Percentiles rank a stretch among this genome's conserved stretches.
These are phyloP conservation scores for Amphichorda felina DNA, from an alignment of 2,329 filamentous ascomycete species.

Conservation along the genomic window DNA sequence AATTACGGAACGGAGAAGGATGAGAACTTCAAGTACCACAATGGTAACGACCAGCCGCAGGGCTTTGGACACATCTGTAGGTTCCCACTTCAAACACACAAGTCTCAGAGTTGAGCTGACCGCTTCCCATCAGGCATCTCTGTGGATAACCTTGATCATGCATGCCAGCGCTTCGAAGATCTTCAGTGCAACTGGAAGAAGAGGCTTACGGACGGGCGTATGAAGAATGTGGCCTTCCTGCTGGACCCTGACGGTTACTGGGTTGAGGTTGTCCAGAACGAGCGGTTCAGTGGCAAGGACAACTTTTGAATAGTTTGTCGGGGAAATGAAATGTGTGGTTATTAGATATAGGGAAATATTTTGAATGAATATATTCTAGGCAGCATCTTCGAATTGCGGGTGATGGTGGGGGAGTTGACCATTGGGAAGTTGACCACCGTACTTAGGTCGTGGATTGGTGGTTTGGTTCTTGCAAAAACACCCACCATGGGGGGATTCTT, in stretches of 20 bases:
- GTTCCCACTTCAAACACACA: slow-evolving; percentile 14
- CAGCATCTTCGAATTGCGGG: too few relatives aligned
- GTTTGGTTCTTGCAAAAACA: too few relatives aligned
- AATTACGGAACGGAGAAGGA: slow-evolving; percentile 79
- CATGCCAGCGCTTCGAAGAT: slow-evolving; percentile 76
- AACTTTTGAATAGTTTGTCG: slow-evolving; percentile 35
- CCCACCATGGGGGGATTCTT: too few relatives aligned
- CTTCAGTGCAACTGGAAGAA: slow-evolving; percentile 87
- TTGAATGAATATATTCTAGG: background rate
- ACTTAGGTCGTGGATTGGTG: too few relatives aligned
- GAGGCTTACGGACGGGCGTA: slow-evolving; percentile 77
- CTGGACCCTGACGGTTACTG: slow-evolving; percentile 83
- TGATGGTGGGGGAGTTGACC: too few relatives aligned
- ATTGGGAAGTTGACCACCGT: too few relatives aligned
- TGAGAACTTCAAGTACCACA: slow-evolving; percentile 72
- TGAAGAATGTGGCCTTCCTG: slow-evolving; percentile 91
- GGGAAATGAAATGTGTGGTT: too few relatives aligned
- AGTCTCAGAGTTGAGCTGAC: background rate
- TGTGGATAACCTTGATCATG: slow-evolving; percentile 80
- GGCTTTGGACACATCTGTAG: slow-evolving; percentile 89
- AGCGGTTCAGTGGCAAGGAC: slow-evolving; percentile 43
- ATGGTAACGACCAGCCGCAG: slow-evolving; percentile 83
- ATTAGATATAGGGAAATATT: background rate
- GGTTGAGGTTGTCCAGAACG: slow-evolving; percentile 73
- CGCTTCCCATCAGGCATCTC: slow-evolving; percentile 45